Evolutionary conservation across 1,284 basidiomycete genomes (phyloP), one percentile per base, ranked within the genome.

Genomic region (Trametes sp.): DNA sequence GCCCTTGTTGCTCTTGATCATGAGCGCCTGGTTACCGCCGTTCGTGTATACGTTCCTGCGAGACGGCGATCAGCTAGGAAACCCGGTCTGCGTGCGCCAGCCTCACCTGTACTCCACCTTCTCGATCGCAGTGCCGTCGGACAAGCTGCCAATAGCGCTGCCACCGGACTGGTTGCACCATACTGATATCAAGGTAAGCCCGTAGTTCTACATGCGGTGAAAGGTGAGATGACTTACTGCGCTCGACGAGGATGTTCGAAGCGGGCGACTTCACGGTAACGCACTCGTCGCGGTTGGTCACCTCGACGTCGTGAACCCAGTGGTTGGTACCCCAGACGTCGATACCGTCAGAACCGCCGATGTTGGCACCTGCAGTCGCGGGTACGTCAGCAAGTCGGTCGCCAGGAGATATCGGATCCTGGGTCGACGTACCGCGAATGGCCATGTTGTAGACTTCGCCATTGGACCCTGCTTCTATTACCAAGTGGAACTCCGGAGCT

Each of bases 131-230:
- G 74, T 76, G 24, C 72, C 73, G 11, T 71, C 69, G 19, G 72
- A 74, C 4, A 78, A 68, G 33, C 73, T 75, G 10, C 77, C 77
- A 24, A 78, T 76, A 0, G 77, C 76, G 53, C 70, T 74, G 7
- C 77, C 77, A 7, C 77, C 76, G 21, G 72, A 74, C 58, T 75
- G 75, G 69, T 78, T 78, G 71, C 77, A 78, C 74, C 76, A 77
- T 54, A 78, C 69, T 70, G 28, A 19, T n/a, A 35, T 16, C 23
- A 4, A 5, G 46, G 5, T 48, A 3, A 42, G n/a, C 1, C 7
- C 36, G n/a, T 2, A 2, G n/a, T 19, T 14, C 13, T 14, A 10
- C 16, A 8, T 19, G 16, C 4, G 2, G 4, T 11, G 29, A 29
- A 14, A 29, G 4, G 13, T 0, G 26, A 44, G 21, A 42, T 21